Evolutionary conservation across 2,329 filamentous ascomycete genomes (phyloP), one percentile per base, ranked within the genome.

Genomic region (Ophiosphaerella herpotricha): DNA sequence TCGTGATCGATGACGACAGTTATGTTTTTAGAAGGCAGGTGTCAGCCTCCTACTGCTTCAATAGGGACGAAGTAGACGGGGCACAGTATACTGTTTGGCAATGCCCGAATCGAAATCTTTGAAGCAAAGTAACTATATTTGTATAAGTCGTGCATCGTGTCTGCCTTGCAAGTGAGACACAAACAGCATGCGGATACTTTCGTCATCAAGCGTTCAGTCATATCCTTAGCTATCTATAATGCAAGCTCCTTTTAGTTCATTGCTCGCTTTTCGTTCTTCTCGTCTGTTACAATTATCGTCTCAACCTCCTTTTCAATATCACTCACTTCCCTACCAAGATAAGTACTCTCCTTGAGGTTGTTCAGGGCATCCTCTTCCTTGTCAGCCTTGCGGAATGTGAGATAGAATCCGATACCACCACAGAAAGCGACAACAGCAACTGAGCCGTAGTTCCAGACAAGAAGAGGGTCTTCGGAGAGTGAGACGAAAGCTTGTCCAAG

Each of bases 341-440:
- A 66, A 13, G 43, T 52, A 29, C 60, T 63, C 48, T 63, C 52
- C 47, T 66, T 60, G 7, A 66, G 41, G 35, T 63, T 66, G 54
- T 72, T 72, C 29, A 72, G 58, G 4, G 56, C 53, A 39, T 73
- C 70, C 43, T 73, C 70, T 37, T 71, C 57, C 1, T 42, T 42
- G 31, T 73, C 70, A 7, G 70, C 63, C 41, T 63, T 62, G 44
- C 66, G 64, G 62, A 69, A 72, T 0, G 57, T 64, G 8, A 68
- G 34, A 48, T 64, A 72, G 56, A 73, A 73, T 21, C 61, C 60
- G 26, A 63, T 39, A 37, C 63, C 70, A 37, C 66, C 70, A 12
- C 63, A 47, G 44, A 70, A 57, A 13, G 68, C 60, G 36, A 73
- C 52, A 8, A 73, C 66, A 48, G 70, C 62, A n/a, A 65, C 57